Base-by-base conservation (phyloP, 2,329 filamentous ascomycete species). In the Tetracladium maxilliforme region DNA sequence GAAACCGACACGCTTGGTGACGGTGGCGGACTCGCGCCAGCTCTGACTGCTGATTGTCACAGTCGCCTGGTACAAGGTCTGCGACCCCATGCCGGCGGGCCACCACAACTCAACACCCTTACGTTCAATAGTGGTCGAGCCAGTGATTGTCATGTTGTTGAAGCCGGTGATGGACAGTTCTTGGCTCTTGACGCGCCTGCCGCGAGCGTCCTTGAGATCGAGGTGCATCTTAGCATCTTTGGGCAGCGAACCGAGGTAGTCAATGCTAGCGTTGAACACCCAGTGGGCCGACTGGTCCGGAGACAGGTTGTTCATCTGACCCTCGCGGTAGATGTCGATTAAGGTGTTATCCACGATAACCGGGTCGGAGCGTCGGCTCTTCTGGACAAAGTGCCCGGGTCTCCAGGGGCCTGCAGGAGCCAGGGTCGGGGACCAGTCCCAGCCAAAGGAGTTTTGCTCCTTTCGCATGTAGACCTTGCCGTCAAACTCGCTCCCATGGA, bases 401-500 rank as follows among this genome's bases (percentile, higher is more conserved):
- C 64, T 55, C 70, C 69, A 76, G 6, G 68, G 62, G 3, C 70
- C 70, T n/a, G 64, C 61, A 1, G 70, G 66, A n/a, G 58, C 54
- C 38, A 74, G 70, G 1, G 61, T 64, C 7, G 64, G 65, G 7
- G 64, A 64, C 66, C 66, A 70, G 31, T 72, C 68, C 70, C 69
- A 75, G 3, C 70, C 70, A 40, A 73, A 73, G 39, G 73, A 67
- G 6, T 54, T 64, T 39, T 73, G 63, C 37, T 72, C 60, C 38
- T 74, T 72, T 16, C 69, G 55, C 18, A 72, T 61, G 32, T 64
- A 70, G 40, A 60, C 56, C 6, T 62, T 52, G 29, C 69, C 61
- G 0, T 50, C 41, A 24, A 65, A 67, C n/a, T n/a, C n/a, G n/a
- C n/a, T n/a, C n/a, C n/a, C n/a, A n/a, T n/a, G n/a, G n/a, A n/a